Percentiles rank a stretch among this genome's conserved stretches.
Conservation (phyloP, 495 filamentous ascomycete species). For the Penicillium paradoxum region DNA sequence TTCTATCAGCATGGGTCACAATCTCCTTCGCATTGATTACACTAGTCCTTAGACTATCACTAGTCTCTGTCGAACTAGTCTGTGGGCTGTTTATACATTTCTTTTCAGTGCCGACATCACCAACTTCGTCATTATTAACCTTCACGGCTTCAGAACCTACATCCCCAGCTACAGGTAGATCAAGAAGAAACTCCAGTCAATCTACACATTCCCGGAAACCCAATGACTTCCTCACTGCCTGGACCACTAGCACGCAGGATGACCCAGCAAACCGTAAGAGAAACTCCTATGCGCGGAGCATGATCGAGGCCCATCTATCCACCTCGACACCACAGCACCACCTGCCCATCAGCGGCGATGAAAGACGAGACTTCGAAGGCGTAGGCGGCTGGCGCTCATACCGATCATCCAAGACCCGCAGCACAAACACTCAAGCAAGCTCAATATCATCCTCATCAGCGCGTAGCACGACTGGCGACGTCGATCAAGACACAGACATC, state of each 20-base stretch:
- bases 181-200: constrained; percentile 26
- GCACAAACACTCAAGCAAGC: constrained; percentile 8
- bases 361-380: constrained; percentile 76
- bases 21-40: constrained; percentile 60
- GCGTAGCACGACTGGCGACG: constrained; percentile 17
- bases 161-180: constrained; percentile 27
- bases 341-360: constrained; percentile 32
- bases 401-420: constrained; percentile 22
- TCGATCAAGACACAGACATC: constrained; percentile 12
- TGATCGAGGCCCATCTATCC: constrained; percentile 20
- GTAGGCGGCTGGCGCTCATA: constrained; percentile 69
- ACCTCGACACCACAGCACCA: constrained; percentile 20
- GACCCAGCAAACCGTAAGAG: constrained; percentile 10
- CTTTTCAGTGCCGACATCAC: constrained; percentile 40
- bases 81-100: constrained; percentile 55
- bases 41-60: constrained; percentile 57
- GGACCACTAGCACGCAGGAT: constrained; percentile 8
- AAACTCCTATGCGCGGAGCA: constrained; percentile 18
- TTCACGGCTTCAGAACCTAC: constrained; percentile 30
- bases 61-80: constrained; percentile 67
- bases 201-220: constrained; percentile 16
- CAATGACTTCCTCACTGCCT: constrained; percentile 13
- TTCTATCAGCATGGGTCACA: constrained; percentile 64
- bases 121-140: constrained; percentile 27
- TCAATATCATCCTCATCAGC: constrained; percentile 40